Percentiles rank a stretch among this genome's conserved stretches.
phyloP scores from a whole-genome alignment of 306 rosid genomes.

The Dalbergia cultrata region DNA sequence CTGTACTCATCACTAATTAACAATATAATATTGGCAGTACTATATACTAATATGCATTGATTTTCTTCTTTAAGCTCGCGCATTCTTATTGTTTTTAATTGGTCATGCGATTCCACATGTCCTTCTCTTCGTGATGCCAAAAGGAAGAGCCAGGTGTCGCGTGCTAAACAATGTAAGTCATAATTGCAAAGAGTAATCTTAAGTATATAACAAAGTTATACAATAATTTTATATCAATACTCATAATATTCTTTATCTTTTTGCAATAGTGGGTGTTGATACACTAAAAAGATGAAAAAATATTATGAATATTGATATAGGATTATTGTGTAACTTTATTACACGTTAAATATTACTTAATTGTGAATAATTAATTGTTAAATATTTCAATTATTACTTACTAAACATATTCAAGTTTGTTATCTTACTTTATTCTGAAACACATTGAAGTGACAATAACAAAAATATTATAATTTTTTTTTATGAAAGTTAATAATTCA shows the following conservation, averaged over 20 bases:
- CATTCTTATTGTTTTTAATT: too few relatives aligned
- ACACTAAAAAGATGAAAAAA: too few relatives aligned
- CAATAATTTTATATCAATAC: too few relatives aligned
- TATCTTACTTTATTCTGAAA: background rate
- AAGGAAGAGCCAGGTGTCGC: background rate
- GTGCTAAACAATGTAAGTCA: background rate
- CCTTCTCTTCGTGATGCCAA: background rate
- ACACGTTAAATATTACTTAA: too few relatives aligned
- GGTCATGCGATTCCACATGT: background rate
- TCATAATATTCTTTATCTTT: too few relatives aligned
- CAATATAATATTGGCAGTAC: background rate
- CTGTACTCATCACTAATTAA: constrained; percentile 20
- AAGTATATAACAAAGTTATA: too few relatives aligned
- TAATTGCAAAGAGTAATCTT: too few relatives aligned
- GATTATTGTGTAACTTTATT: too few relatives aligned
- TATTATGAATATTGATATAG: too few relatives aligned
- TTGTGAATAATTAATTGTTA: too few relatives aligned
- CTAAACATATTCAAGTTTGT: background rate
- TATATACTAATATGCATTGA: background rate
- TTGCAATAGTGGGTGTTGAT: too few relatives aligned
- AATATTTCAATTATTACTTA: background rate
- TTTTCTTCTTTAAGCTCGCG: background rate
- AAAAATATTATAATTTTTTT: background rate
- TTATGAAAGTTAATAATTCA: background rate
- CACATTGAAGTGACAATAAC: background rate